Evolutionary conservation across 306 rosid genomes (phyloP), one percentile per base, ranked within the genome.

Genomic region (Medicago lupulina): DNA sequence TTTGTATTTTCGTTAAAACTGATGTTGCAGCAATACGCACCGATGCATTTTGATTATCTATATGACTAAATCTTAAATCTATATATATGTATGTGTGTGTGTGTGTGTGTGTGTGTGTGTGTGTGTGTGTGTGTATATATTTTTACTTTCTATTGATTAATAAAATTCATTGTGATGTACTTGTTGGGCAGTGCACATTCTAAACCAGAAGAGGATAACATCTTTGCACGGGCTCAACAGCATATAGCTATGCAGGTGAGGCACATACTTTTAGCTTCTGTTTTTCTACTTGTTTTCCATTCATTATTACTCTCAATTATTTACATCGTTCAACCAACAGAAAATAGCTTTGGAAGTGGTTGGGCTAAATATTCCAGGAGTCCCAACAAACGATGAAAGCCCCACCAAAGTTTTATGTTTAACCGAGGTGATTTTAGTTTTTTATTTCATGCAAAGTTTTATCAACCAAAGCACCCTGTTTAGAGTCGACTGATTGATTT

Each of bases 161-260:
- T 62, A 25, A 64, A 39, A 39, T 44, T 57, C 76, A 7, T 70
- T 51, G 11, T 44, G 28, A 55, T 85, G 54, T 51, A 39, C 73
- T 82, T 80, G 46, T 67, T 40, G 69, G 77, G 87, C 84, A 83
- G 80, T 3, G 87, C 84, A 64, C 97, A 91, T 72, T 81, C 92
- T 73, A 89, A 86, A 91, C 78, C 92, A 70, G 97, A 91, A 73
- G 92, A 91, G 82, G 97, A 91, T 58, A 75, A 84, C 81, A 76
- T 89, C 39, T 83, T 89, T 75, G 88, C 84, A 41, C 90, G 80
- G 83, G 94, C 94, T 51, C 97, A 91, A 67, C 94, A 91, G 83
- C 92, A 89, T 80, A 87, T 89, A 74, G 90, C 92, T 40, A 84
- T 87, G 83, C 97, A 91, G 86, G 97, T 80, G 71, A 76, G 78